phyloP scores from a whole-genome alignment of 2,329 filamentous ascomycete species.

The Venturia oleaginea region DNA sequence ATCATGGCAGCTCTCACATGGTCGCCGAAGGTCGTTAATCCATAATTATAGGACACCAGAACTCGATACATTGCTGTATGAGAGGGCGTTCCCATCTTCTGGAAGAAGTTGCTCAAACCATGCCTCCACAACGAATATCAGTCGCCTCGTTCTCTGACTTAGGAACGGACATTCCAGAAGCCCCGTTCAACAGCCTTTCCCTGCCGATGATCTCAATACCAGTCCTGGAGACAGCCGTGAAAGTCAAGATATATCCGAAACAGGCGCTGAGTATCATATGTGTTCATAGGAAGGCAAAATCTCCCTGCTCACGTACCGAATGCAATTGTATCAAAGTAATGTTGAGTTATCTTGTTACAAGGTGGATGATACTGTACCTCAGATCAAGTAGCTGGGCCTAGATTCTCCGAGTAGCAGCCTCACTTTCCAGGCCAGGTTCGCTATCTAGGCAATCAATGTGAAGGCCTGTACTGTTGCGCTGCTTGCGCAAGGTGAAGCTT shows the following conservation, averaged over 20 bases:
- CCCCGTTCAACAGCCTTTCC: neutral
- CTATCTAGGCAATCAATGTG: neutral
- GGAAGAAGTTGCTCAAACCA: no score
- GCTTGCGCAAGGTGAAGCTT: neutral
- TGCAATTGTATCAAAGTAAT: neutral
- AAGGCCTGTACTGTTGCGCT: neutral
- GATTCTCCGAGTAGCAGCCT: neutral
- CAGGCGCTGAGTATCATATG: neutral
- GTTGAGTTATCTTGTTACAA: neutral
- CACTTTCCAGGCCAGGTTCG: neutral
- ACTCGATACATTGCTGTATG: no score
- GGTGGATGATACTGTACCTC: neutral
- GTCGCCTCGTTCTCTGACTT: neutral
- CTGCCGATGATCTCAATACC: neutral
- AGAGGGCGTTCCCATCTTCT: no score
- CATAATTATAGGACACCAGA: no score
- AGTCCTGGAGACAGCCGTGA: neutral
- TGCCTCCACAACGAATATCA: neutral
- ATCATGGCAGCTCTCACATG: no score
- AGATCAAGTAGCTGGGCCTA: neutral
- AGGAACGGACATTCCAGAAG: neutral
- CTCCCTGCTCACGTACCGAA: neutral
- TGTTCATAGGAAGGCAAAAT: neutral
- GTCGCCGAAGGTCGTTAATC: no score
- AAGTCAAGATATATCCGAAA: neutral